Evolutionary conservation across 1,284 basidiomycete genomes (phyloP).

Genomic region (Melampsora larici-populina): DNA sequence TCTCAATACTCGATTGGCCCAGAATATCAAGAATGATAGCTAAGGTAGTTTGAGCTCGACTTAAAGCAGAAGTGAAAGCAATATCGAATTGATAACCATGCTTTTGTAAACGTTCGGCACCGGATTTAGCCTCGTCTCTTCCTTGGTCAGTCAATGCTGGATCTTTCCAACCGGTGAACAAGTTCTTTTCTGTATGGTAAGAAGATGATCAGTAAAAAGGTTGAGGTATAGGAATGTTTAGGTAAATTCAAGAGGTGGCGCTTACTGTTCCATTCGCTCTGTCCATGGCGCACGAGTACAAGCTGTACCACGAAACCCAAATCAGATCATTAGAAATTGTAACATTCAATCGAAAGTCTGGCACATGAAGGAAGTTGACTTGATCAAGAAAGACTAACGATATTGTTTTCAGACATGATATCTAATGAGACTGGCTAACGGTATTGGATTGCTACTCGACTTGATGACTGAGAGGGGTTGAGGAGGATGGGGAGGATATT

Average conservation of each 20-base stretch:
- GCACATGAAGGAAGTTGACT: no score
- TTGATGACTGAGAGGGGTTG: background rate
- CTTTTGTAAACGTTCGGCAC: slow-evolving; percentile 50
- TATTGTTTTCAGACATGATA: no score
- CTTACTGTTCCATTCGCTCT: slow-evolving; percentile 45
- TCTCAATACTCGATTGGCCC: slow-evolving; percentile 53
- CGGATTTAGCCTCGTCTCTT: slow-evolving; percentile 48
- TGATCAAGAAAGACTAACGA: no score
- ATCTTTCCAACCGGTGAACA: slow-evolving; percentile 47
- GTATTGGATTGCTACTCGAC: no score
- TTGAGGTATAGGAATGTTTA: background rate
- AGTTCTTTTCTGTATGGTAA: slow-evolving; percentile 16
- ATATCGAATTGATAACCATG: slow-evolving; percentile 50
- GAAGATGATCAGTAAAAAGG: background rate
- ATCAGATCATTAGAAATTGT: no score
- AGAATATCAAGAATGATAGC: slow-evolving; percentile 55
- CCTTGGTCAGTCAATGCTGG: slow-evolving; percentile 45
- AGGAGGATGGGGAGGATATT: background rate
- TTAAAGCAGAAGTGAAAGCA: slow-evolving; percentile 56
- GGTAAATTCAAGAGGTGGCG: background rate
- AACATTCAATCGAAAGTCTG: no score
- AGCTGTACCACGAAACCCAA: slow-evolving; percentile 10
- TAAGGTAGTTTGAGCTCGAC: slow-evolving; percentile 56
- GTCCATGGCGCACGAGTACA: slow-evolving; percentile 45
- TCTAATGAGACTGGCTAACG: no score